Conservation (phyloP, 257 asterid species). For the Nicotiana attenuata region DNA sequence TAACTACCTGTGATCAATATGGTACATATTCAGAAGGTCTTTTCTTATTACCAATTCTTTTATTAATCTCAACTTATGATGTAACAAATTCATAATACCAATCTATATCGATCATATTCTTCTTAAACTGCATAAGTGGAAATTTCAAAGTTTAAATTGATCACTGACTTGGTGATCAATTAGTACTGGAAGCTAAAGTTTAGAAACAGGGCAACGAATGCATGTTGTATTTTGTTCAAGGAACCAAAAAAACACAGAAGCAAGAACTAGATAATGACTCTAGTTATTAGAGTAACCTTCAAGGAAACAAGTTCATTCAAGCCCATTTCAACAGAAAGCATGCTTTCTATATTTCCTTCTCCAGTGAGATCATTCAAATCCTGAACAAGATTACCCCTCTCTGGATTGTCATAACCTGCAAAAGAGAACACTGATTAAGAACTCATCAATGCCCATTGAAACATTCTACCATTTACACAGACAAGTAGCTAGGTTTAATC, state of each 20-base stretch:
- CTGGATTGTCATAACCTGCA: constrained; percentile 59
- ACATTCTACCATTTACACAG: background rate
- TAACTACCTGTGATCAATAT: background rate
- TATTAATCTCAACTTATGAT: background rate
- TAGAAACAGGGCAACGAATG: background rate
- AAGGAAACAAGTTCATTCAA: constrained; percentile 84
- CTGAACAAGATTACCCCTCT: constrained; percentile 53
- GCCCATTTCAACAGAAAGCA: constrained; percentile 93
- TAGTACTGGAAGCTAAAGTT: background rate
- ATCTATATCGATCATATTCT: background rate
- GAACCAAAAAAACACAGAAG: background rate
- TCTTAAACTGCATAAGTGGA: background rate
- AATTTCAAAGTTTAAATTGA: background rate
- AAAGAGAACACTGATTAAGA: constrained; percentile 14
- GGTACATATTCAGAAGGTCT: background rate
- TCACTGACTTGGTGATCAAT: background rate
- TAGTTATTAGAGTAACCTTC: constrained; percentile 46
- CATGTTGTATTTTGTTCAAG: background rate
- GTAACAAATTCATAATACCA: background rate
- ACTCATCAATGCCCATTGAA: background rate
- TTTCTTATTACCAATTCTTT: background rate
- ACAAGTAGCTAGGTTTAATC: background rate
- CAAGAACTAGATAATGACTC: constrained; percentile 2
- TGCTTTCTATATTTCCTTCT: constrained; percentile 96
- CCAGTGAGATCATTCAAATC: constrained; percentile 83